Evolutionary conservation across 2,329 filamentous ascomycete species (phyloP), one percentile per base, ranked within the genome.

Genomic region (Ceratocystis ficicola): DNA sequence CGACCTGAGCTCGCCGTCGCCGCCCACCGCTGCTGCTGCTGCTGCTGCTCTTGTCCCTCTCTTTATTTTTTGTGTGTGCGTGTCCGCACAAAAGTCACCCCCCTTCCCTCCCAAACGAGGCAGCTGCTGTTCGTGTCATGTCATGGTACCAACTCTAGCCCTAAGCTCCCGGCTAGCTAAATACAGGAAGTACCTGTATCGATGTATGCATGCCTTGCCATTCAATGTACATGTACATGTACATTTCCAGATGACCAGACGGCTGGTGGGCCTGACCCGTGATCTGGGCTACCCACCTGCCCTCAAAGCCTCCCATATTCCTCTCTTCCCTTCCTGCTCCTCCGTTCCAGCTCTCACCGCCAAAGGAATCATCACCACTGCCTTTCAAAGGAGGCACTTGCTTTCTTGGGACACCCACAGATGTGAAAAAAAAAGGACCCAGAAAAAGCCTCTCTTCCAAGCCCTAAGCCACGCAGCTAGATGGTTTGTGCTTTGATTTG

Each of bases 401-500:
- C 55, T 59, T 25, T 59, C 28, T 59, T 30, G 15, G 55, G 55
- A 30, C 28, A 8, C 20, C 55, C 28, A 59, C 55, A 59, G 28
- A 10, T 32, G 12, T 15, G 22, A 32, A 48, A 48, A 48, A n/a
- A 48, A 48, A 48, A 50, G 48, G 52, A 4, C 55, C 17, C 55
- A 36, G 55, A 59, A 59, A 59, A 59, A 32, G 10, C 8, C 28
- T n/a, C 55, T 17, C 17, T 17, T 57, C 28, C 55, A 59, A 59
- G 55, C 55, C 55, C 55, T 59, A 59, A 59, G 55, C 55, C 55
- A 59, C 55, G 10, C 55, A 59, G 32, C 20, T n/a, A 25, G 22
- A 30, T 59, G 55, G 55, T 59, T 32, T 32, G 55, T 59, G 55
- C 55, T 30, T 59, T 59, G 28, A 32, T 59, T 59, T 59, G 28